These are phyloP conservation scores for Sporothrix inflata DNA, from an alignment of 2,329 filamentous ascomycete genomes.

Conservation along the genomic window DNA sequence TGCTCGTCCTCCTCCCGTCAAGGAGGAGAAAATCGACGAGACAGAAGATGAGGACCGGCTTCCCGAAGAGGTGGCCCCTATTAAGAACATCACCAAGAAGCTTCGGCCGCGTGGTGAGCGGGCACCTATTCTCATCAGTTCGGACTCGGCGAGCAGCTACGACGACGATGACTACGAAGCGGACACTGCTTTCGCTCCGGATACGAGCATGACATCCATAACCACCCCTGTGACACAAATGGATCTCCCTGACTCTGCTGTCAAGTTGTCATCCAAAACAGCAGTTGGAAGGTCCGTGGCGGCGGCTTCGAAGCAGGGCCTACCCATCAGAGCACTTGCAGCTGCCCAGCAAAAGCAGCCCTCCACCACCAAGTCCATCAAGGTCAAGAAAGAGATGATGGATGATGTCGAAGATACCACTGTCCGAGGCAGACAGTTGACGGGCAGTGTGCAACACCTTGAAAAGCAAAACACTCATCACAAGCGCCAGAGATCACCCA, in stretches of 20 bases:
- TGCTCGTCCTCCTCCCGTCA: background rate
- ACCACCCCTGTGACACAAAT: conserved; percentile 8
- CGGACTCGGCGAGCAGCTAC: conserved; percentile 18
- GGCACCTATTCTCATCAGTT: conserved; percentile 29
- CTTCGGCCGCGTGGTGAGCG: conserved; percentile 25
- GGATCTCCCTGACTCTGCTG: background rate
- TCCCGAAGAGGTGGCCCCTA: background rate
- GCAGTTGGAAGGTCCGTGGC: background rate
- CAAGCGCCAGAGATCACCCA: conserved; percentile 4
- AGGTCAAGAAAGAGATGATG: background rate
- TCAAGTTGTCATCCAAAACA: background rate
- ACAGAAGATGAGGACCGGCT: conserved; percentile 11
- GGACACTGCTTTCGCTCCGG: background rate
- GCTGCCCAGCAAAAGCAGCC: background rate
- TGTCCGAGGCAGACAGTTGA: background rate
- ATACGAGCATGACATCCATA: background rate
- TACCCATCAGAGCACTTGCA: background rate
- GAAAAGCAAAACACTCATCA: background rate
- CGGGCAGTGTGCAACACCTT: background rate
- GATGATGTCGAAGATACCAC: background rate
- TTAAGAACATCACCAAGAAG: conserved; percentile 18
- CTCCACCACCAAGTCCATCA: background rate
- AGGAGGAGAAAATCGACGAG: background rate
- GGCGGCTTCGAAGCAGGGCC: background rate
- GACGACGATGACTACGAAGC: background rate